These are phyloP conservation scores for Neurospora tetrasperma DNA, from an alignment of 495 filamentous ascomycete species.

Conservation along the genomic window DNA sequence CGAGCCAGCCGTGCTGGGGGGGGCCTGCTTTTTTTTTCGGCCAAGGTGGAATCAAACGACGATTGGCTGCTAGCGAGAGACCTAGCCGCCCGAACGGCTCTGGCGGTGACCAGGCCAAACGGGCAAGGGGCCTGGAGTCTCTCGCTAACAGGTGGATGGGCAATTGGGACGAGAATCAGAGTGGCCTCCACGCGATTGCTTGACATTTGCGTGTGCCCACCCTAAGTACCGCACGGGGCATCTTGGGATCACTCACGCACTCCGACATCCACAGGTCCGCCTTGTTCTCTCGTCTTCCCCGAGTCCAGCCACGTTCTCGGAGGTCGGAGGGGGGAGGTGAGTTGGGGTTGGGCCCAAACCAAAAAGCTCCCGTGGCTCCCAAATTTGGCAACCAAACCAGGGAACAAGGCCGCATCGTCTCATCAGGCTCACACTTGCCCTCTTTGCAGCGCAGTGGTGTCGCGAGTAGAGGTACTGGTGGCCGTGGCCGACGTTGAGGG, in stretches of 20 bases:
- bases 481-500: neutral
- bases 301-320: neutral
- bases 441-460: neutral
- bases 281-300: neutral
- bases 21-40: constrained; percentile 15
- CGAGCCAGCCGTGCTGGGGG: constrained; percentile 12
- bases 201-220: constrained; percentile 1
- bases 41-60: constrained; percentile 11
- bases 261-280: neutral
- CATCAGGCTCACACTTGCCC: neutral
- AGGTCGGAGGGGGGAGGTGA: neutral
- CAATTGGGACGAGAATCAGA: neutral
- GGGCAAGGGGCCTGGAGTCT: constrained; percentile 7
- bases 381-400: neutral
- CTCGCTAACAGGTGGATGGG: constrained; percentile 14
- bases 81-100: constrained; percentile 6
- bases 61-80: constrained; percentile 13
- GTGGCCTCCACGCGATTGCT: neutral
- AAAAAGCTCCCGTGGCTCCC: neutral
- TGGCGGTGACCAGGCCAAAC: neutral
- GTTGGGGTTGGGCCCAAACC: neutral
- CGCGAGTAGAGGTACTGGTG: neutral
- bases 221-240: neutral
- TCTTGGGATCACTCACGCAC: neutral
- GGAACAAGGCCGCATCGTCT: neutral